These are phyloP conservation scores for Rhodotorula babjevae DNA, from an alignment of 768 basidiomycete genomes.

Conservation along the genomic window DNA sequence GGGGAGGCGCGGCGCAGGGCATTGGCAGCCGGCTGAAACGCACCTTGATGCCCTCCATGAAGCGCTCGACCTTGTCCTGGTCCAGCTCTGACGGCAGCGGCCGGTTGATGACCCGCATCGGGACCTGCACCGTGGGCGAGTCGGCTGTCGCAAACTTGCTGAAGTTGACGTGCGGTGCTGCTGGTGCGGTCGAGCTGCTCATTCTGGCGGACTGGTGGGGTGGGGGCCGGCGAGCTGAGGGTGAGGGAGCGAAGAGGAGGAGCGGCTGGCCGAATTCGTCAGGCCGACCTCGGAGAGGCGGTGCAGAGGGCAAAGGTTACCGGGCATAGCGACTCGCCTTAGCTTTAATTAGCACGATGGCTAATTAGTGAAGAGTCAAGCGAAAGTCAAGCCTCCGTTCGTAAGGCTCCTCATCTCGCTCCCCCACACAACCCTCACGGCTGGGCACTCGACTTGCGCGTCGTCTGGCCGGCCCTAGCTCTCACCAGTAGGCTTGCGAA, in stretches of 20 bases:
- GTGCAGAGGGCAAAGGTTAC: neutral
- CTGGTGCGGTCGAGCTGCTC: neutral
- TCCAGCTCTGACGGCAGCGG: conserved; percentile 46
- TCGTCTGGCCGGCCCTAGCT: too few relatives aligned
- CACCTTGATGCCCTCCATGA: conserved; percentile 48
- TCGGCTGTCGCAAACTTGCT: conserved; percentile 16
- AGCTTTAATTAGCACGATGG: too few relatives aligned
- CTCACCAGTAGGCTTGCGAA: too few relatives aligned
- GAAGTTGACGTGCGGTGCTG: conserved; percentile 21
- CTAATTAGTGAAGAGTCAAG: too few relatives aligned
- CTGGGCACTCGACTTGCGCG: too few relatives aligned
- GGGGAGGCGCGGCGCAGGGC: too few relatives aligned
- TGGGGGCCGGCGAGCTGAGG: neutral
- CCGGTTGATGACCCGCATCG: conserved; percentile 46
- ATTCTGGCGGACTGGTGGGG: neutral
- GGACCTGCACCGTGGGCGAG: conserved; percentile 38
- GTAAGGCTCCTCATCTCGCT: too few relatives aligned
- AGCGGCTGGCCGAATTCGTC: neutral
- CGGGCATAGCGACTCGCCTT: too few relatives aligned
- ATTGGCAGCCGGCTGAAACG: too few relatives aligned
- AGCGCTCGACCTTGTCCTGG: conserved; percentile 46
- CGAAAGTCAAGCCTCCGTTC: too few relatives aligned
- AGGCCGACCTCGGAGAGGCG: neutral
- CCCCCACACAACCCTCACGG: too few relatives aligned
- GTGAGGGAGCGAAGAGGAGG: too few relatives aligned